Percentiles rank a stretch among this genome's conserved stretches.
phyloP scores from a whole-genome alignment of 495 filamentous ascomycete genomes.

The Parathielavia appendiculata region DNA sequence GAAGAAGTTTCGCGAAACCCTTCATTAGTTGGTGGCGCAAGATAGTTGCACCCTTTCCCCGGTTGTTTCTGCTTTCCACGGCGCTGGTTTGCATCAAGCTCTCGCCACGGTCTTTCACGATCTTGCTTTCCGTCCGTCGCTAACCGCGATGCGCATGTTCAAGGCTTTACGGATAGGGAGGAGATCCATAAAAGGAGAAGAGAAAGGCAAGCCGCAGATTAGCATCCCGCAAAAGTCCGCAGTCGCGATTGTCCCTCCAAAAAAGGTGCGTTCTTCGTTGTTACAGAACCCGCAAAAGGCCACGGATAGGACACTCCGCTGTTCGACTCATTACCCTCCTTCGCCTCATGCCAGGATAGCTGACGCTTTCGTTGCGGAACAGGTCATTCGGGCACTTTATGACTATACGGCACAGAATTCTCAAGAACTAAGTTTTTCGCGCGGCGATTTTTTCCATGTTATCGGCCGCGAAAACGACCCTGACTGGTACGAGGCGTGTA shows the following conservation, averaged over 20 bases:
- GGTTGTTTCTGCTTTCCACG: background rate
- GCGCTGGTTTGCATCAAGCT: background rate
- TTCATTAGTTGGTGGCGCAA: background rate
- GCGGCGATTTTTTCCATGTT: slow-evolving; percentile 97
- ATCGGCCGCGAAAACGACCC: slow-evolving; percentile 90
- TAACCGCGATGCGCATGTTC: slow-evolving; percentile 40
- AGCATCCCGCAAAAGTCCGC: slow-evolving; percentile 89
- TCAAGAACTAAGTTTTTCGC: slow-evolving; percentile 83
- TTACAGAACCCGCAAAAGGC: slow-evolving; percentile 15
- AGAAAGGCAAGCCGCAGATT: slow-evolving; percentile 70
- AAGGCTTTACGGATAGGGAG: slow-evolving; percentile 59
- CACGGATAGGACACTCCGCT: slow-evolving; percentile 8
- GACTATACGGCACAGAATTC: slow-evolving; percentile 74
- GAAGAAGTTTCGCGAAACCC: background rate
- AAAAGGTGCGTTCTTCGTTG: slow-evolving; percentile 65
- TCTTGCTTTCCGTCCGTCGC: slow-evolving; percentile 8
- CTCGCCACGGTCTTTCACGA: background rate
- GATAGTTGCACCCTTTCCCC: background rate
- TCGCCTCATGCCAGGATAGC: slow-evolving; percentile 10
- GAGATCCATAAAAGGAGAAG: slow-evolving; percentile 83
- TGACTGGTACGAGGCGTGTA: slow-evolving; percentile 99
- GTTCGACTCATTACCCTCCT: background rate
- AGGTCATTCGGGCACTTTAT: slow-evolving; percentile 97
- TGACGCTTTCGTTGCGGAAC: slow-evolving; percentile 25
- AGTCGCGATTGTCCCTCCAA: slow-evolving; percentile 91